Conservation (phyloP, 805 yeast species). For the Monosporozyma unispora region DNA sequence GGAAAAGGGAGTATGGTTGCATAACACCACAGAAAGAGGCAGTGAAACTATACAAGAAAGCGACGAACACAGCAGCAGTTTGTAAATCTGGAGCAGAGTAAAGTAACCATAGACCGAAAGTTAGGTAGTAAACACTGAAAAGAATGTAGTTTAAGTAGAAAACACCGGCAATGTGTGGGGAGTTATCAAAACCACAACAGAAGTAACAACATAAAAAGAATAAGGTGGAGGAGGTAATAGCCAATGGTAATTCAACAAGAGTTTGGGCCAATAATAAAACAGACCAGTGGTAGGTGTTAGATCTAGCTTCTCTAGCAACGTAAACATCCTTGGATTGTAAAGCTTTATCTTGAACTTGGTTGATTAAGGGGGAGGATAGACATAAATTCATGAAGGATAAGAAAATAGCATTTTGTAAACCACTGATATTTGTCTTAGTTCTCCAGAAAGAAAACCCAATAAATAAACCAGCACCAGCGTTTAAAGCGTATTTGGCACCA, state of each 20-base stretch:
- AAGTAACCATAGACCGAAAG: slow-evolving; percentile 42
- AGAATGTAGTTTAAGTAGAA: slow-evolving; percentile 38
- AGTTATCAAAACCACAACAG: slow-evolving; percentile 36
- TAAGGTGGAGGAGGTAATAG: slow-evolving; percentile 39
- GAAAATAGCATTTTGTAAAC: slow-evolving; percentile 56
- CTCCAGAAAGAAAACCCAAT: slow-evolving; percentile 70
- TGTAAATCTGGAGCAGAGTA: slow-evolving; percentile 62
- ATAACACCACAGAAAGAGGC: slow-evolving; percentile 33
- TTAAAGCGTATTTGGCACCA: slow-evolving; percentile 47
- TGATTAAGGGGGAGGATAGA: slow-evolving; percentile 47
- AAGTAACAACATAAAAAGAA: slow-evolving; percentile 46
- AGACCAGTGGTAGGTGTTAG: slow-evolving; percentile 71
- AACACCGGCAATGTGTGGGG: slow-evolving; percentile 42
- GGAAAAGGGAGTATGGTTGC: slow-evolving; percentile 38
- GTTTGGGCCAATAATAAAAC: slow-evolving; percentile 46
- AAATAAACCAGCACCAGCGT: slow-evolving; percentile 49
- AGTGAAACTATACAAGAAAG: slow-evolving; percentile 32
- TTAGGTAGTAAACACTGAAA: slow-evolving; percentile 35
- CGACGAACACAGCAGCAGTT: slow-evolving; percentile 54
- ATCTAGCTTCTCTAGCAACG: slow-evolving; percentile 63
- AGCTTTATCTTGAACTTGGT: slow-evolving; percentile 58
- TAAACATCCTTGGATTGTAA: slow-evolving; percentile 51
- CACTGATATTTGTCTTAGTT: slow-evolving; percentile 42
- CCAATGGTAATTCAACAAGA: slow-evolving; percentile 55
- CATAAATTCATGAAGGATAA: slow-evolving; percentile 53